phyloP scores from a whole-genome alignment of 2,329 filamentous ascomycete genomes.

The Monosporascus sp. region DNA sequence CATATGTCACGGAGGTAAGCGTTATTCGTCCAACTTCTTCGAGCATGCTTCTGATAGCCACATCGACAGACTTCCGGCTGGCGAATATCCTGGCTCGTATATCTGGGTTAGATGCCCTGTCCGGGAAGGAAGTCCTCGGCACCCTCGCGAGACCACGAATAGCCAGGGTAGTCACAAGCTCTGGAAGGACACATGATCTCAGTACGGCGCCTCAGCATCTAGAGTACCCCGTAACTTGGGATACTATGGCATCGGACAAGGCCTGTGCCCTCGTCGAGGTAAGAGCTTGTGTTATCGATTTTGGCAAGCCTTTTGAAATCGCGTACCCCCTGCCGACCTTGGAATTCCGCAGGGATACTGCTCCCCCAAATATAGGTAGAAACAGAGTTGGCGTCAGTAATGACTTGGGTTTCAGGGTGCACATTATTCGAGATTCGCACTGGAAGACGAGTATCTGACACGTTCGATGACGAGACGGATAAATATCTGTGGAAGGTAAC shows the following conservation, averaged over 20 bases:
- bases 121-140: constrained; percentile 14
- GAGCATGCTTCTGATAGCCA: neutral
- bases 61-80: constrained; percentile 18
- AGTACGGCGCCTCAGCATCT: constrained; percentile 17
- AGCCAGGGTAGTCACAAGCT: constrained; percentile 2
- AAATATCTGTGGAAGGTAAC: constrained; percentile 24
- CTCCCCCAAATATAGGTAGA: constrained; percentile 23
- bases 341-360: constrained; percentile 25
- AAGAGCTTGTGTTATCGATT: constrained; percentile 13
- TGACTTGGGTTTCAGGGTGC: constrained; percentile 29
- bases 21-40: neutral
- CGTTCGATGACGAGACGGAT: constrained; percentile 22
- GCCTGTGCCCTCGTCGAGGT: constrained; percentile 2
- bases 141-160: constrained; percentile 9
- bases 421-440: constrained; percentile 29
- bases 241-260: neutral
- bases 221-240: constrained; percentile 15
- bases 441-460: constrained; percentile 23
- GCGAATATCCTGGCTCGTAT: constrained; percentile 23
- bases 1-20: constrained; percentile 27
- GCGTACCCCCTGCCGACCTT: constrained; percentile 10
- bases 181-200: constrained; percentile 7
- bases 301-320: constrained; percentile 17
- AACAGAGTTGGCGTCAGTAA: constrained; percentile 11
- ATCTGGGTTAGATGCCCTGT: constrained; percentile 13